phyloP scores from a whole-genome alignment of 257 asterid species.

The Solanum commersonii region DNA sequence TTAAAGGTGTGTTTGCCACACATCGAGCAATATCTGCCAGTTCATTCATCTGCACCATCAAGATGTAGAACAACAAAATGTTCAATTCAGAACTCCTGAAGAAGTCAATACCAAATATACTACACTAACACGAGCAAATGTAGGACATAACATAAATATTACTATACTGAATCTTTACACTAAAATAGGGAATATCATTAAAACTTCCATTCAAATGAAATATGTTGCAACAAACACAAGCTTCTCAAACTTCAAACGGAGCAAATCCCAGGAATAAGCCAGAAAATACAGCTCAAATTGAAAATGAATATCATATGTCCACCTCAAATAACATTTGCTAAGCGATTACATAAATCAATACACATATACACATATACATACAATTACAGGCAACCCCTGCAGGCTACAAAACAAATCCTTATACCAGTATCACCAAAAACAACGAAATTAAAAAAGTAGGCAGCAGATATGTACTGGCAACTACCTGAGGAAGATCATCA shows the following conservation, averaged over 20 bases:
- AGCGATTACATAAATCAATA: background rate
- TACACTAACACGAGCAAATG: background rate
- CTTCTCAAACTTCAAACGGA: background rate
- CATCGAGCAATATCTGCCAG: constrained; percentile 98
- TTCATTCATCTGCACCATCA: constrained; percentile 68
- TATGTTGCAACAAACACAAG: background rate
- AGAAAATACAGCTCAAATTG: background rate
- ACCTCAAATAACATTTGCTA: background rate
- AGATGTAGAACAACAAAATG: background rate
- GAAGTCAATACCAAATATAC: background rate
- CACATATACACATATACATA: background rate
- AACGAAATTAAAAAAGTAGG: background rate
- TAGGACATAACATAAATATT: background rate
- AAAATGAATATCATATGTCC: background rate
- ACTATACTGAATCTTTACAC: background rate
- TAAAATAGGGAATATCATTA: background rate
- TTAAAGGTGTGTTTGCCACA: constrained; percentile 80
- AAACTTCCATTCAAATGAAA: background rate
- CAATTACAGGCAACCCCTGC: background rate
- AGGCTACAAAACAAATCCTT: background rate
- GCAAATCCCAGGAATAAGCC: background rate
- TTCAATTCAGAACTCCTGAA: background rate
- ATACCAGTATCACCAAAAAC: background rate
- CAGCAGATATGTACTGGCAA: constrained; percentile 1
- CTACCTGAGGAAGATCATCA: constrained; percentile 94